These are phyloP conservation scores for Evernia prunastri DNA, from an alignment of 495 filamentous ascomycete genomes.

Conservation along the genomic window DNA sequence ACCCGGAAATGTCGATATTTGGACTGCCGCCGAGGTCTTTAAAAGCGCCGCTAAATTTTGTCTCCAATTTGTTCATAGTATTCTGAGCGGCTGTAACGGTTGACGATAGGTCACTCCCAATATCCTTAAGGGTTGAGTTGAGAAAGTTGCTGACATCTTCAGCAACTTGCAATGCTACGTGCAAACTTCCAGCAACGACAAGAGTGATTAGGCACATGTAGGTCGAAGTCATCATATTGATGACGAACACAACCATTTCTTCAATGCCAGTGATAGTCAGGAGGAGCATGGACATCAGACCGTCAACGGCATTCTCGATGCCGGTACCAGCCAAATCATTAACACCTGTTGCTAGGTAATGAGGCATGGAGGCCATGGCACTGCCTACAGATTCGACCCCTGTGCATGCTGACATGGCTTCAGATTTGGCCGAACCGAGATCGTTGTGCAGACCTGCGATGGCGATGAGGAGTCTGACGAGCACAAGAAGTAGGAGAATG, in stretches of 20 bases:
- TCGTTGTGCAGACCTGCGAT: constrained; percentile 61
- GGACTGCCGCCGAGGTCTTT: constrained; percentile 39
- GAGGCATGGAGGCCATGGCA: constrained; percentile 94
- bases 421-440: constrained; percentile 63
- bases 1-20: constrained; percentile 50
- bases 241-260: constrained; percentile 79
- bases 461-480: constrained; percentile 72
- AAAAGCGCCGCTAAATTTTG: constrained; percentile 20
- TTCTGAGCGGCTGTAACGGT: constrained; percentile 51
- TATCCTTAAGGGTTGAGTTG: constrained; percentile 61
- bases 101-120: constrained; percentile 56
- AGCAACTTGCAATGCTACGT: constrained; percentile 59
- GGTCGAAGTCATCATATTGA: constrained; percentile 81
- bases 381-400: constrained; percentile 92
- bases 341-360: constrained; percentile 82
- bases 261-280: constrained; percentile 78
- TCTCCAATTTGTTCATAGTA: constrained; percentile 58
- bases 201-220: constrained; percentile 82
- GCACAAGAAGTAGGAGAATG: constrained; percentile 74
- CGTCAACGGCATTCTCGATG: constrained; percentile 70
- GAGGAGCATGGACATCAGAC: constrained; percentile 64
- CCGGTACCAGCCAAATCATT: constrained; percentile 75
- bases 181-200: constrained; percentile 68
- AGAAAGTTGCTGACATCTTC: constrained; percentile 65
- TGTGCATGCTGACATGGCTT: constrained; percentile 83